A percentile compares a stretch with the other conserved stretches of the same genome.
These are phyloP conservation scores for Coniochaeta sp. DNA, from an alignment of 2,329 filamentous ascomycete genomes.

Conservation along the genomic window DNA sequence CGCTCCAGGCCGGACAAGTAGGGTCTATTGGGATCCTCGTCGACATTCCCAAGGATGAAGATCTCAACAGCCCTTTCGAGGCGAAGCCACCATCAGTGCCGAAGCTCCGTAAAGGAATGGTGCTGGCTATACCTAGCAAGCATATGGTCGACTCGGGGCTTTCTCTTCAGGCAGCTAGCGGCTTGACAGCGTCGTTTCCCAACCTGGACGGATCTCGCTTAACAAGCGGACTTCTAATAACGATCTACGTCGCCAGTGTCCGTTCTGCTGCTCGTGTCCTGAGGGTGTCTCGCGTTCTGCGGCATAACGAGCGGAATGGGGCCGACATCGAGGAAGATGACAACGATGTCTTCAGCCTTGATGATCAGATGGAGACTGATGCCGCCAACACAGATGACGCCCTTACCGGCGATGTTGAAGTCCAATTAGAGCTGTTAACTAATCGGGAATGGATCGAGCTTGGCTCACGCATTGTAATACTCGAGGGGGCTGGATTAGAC, in stretches of 20 bases:
- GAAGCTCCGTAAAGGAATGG: slow-evolving; percentile 71
- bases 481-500: slow-evolving; percentile 66
- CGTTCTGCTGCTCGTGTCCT: slow-evolving; percentile 72
- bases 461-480: slow-evolving; percentile 61
- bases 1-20: slow-evolving; percentile 72
- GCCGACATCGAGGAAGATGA: slow-evolving; percentile 33
- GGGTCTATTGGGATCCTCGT: slow-evolving; percentile 78
- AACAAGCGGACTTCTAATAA: slow-evolving; percentile 60
- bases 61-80: slow-evolving; percentile 21
- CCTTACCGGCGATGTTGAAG: slow-evolving; percentile 35
- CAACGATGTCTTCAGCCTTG: slow-evolving; percentile 53
- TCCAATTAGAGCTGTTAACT: slow-evolving; percentile 62
- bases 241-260: slow-evolving; percentile 83
- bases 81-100: slow-evolving; percentile 22
- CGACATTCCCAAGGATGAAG: slow-evolving; percentile 29
- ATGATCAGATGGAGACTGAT: slow-evolving; percentile 34
- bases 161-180: slow-evolving; percentile 57
- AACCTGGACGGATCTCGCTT: slow-evolving; percentile 56
- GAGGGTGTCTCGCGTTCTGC: slow-evolving; percentile 33
- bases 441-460: slow-evolving; percentile 68
- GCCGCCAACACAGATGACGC: slow-evolving; percentile 16
- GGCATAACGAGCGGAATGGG: slow-evolving; percentile 16
- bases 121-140: slow-evolving; percentile 58
- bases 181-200: slow-evolving; percentile 65
- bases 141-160: slow-evolving; percentile 49